Evolutionary conservation across 495 filamentous ascomycete genomes (phyloP).

Genomic region (Podospora fimiseda): DNA sequence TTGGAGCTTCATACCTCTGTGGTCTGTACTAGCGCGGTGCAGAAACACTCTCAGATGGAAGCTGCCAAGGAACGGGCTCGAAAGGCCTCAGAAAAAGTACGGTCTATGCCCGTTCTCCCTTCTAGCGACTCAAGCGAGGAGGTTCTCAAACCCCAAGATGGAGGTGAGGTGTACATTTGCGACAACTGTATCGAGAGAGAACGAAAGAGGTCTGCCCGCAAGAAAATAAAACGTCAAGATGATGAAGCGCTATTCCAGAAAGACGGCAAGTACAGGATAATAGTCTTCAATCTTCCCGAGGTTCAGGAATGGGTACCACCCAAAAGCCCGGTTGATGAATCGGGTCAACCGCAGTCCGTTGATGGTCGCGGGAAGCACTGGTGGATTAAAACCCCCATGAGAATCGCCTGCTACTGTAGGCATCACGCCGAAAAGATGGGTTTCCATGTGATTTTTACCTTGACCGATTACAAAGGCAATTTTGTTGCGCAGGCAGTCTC

Average conservation of each 20-base stretch:
- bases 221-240: slow-evolving; percentile 80
- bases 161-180: slow-evolving; percentile 86
- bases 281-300: slow-evolving; percentile 92
- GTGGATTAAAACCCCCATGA: slow-evolving; percentile 79
- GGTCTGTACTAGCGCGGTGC: slow-evolving; percentile 93
- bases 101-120: neutral
- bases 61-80: slow-evolving; percentile 63
- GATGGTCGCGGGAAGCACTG: slow-evolving; percentile 23
- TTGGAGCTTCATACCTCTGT: slow-evolving; percentile 74
- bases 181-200: slow-evolving; percentile 75
- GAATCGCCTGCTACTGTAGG: slow-evolving; percentile 95
- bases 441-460: slow-evolving; percentile 89
- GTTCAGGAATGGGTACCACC: slow-evolving; percentile 74
- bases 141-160: slow-evolving; percentile 62
- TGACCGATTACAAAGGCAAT: slow-evolving; percentile 70
- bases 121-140: slow-evolving; percentile 37
- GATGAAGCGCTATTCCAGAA: slow-evolving; percentile 75
- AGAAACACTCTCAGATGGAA: slow-evolving; percentile 53
- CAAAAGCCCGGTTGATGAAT: slow-evolving; percentile 41
- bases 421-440: slow-evolving; percentile 89
- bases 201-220: slow-evolving; percentile 79
- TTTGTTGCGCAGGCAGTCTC: slow-evolving; percentile 81
- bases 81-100: slow-evolving; percentile 14
- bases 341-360: slow-evolving; percentile 35
- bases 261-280: slow-evolving; percentile 70